A percentile compares a stretch with the other conserved stretches of the same genome.
Conservation (phyloP, 768 basidiomycete species). For the Kwoniella botswanensis region DNA sequence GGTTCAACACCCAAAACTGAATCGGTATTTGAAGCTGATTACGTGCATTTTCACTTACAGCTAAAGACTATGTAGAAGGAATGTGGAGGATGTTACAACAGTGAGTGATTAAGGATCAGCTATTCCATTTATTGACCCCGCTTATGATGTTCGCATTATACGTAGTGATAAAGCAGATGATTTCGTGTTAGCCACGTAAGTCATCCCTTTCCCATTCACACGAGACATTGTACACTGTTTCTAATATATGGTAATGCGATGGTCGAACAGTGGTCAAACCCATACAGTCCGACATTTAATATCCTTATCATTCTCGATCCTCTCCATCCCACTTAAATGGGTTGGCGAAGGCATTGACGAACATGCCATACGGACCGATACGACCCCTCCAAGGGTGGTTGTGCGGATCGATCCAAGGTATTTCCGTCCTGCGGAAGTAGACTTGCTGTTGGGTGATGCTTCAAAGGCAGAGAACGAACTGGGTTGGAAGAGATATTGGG, state of each 20-base stretch:
- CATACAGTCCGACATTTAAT: slow-evolving; percentile 93
- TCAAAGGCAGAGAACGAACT: slow-evolving; percentile 85
- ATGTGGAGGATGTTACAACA: slow-evolving; percentile 99
- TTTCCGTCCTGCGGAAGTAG: slow-evolving; percentile 95
- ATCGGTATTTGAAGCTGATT: slow-evolving; percentile 60
- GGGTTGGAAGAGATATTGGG: slow-evolving; percentile 86
- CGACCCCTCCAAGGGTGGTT: slow-evolving; percentile 52
- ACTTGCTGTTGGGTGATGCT: slow-evolving; percentile 86
- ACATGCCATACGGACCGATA: slow-evolving; percentile 57
- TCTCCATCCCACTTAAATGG: slow-evolving; percentile 68
- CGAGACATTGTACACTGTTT: too few relatives aligned
- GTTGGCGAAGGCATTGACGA: slow-evolving; percentile 33
- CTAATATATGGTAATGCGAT: neutral
- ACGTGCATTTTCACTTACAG: slow-evolving; percentile 13
- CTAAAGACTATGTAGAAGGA: slow-evolving; percentile 81
- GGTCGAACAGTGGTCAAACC: slow-evolving; percentile 71
- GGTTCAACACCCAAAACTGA: neutral
- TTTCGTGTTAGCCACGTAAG: slow-evolving; percentile 61
- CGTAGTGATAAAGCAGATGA: slow-evolving; percentile 70
- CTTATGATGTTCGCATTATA: neutral
- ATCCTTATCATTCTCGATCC: slow-evolving; percentile 76
- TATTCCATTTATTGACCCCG: too few relatives aligned
- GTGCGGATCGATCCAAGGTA: slow-evolving; percentile 86
- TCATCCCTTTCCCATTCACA: neutral
- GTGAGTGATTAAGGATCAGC: slow-evolving; percentile 23